Evolutionary conservation across 768 basidiomycete species (phyloP), one percentile per base, ranked within the genome.

Genomic region (Hericium coralloides): DNA sequence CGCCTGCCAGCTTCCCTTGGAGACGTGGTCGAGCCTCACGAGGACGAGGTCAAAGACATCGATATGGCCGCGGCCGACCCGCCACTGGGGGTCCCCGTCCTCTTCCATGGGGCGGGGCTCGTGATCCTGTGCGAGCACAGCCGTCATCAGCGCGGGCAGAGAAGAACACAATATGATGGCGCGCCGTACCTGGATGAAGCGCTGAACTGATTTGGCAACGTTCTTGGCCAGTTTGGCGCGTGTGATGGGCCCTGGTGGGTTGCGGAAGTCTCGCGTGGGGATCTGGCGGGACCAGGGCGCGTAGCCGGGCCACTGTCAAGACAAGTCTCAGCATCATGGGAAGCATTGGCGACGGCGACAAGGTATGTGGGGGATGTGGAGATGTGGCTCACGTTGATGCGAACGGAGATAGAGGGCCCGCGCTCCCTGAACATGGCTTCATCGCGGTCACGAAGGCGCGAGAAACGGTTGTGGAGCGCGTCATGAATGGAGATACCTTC

Each of bases 1-100:
- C 20, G 87, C 86, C 58, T 91, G 88, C 88, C 88, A 91, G 56
- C 83, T 84, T 12, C 89, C 88, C 70, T 87, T 81, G 12, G 87
- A 89, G 53, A 90, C 87, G 61, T 91, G 89, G 69, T 90, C 87
- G 55, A 90, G 80, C 62, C 86, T 85, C 62, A 91, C 84, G 48
- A 91, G 79, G 52, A 85, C 72, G 52, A 91, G 74, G 65, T 90
- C 81, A 26, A 85, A 85, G 4, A 86, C 71, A 38, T 68, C 77
- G 69, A 90, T 83, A 58, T 77, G 71, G 41, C 71, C 65, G 15
- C 49, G 53, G 15, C 85, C 85, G n/a, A 91, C 77, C 60, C 72
- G 75, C 87, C 85, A 91, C 25, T 72, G 69, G 10, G 66, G 64
- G 65, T 87, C 83, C 3, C 78, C 75, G 15, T 82, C 83, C 25